Percentiles rank a stretch among this genome's conserved stretches.
phyloP scores from a whole-genome alignment of 2,329 filamentous ascomycete genomes.

The Fusarium coffeatum region DNA sequence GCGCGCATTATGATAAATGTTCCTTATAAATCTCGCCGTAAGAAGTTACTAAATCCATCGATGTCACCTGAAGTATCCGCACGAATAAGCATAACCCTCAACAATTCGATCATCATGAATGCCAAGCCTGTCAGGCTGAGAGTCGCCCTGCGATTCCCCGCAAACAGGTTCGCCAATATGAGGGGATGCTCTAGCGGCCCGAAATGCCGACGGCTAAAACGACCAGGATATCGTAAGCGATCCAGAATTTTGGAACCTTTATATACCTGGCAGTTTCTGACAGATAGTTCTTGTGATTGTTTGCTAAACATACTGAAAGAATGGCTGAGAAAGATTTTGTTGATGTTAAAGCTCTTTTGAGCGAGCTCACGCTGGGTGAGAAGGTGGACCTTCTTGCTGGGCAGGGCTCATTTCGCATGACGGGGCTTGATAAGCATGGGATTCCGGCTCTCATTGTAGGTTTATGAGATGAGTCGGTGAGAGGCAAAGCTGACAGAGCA shows the following conservation, averaged over 20 bases:
- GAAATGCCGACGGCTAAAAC: conserved; percentile 36
- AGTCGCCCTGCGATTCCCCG: conserved; percentile 8
- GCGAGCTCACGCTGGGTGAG: conserved; percentile 35
- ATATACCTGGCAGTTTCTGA: background rate
- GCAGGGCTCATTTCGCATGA: conserved; percentile 40
- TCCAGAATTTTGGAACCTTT: background rate
- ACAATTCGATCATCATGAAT: background rate
- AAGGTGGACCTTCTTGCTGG: conserved; percentile 39
- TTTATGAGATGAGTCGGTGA: fast-evolving
- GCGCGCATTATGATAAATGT: fast-evolving
- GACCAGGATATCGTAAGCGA: background rate
- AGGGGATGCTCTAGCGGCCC: conserved; percentile 23
- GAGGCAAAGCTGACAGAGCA: background rate
- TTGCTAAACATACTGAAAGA: background rate
- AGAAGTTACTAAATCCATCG: background rate
- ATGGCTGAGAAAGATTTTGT: conserved; percentile 15
- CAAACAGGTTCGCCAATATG: conserved; percentile 1
- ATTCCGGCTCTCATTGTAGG: conserved; percentile 38
- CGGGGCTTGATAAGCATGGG: conserved; percentile 15
- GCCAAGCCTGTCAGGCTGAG: conserved; percentile 20
- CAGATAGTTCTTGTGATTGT: background rate
- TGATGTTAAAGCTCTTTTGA: conserved; percentile 29
- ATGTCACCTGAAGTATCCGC: background rate
- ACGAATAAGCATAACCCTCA: background rate
- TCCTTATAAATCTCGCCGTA: background rate